Conservation (phyloP, 176 grass and related monocot genomes). For the Carex parvula region DNA sequence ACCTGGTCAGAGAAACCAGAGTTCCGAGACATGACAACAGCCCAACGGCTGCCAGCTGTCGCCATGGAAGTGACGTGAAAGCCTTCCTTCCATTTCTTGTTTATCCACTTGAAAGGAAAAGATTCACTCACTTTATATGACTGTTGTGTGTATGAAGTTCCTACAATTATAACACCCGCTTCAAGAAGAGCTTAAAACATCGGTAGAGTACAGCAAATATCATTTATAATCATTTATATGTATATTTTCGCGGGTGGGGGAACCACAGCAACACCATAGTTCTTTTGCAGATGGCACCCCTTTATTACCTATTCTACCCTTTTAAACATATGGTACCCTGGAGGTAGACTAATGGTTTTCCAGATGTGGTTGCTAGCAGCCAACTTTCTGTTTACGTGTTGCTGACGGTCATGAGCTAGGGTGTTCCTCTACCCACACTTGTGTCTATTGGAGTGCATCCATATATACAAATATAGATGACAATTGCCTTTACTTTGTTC, state of each 20-base stretch:
- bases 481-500: neutral
- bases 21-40: conserved; percentile 79
- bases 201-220: neutral
- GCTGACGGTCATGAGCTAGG: neutral
- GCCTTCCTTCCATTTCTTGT: conserved; percentile 93
- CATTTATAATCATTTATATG: neutral
- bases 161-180: conserved; percentile 29
- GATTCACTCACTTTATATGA: conserved; percentile 88
- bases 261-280: neutral
- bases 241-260: neutral
- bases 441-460: neutral
- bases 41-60: conserved; percentile 64
- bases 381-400: neutral
- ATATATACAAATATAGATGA: neutral
- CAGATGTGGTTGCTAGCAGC: neutral
- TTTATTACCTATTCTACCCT: neutral
- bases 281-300: neutral
- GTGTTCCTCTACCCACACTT: neutral
- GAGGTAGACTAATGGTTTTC: neutral
- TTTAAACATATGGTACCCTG: neutral
- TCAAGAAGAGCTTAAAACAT: neutral
- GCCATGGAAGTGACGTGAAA: conserved; percentile 88
- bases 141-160: conserved; percentile 70
- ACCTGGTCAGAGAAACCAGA: conserved; percentile 69
- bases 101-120: conserved; percentile 96